phyloP scores from a whole-genome alignment of 2,329 filamentous ascomycete species.

The Claviceps sorghi region DNA sequence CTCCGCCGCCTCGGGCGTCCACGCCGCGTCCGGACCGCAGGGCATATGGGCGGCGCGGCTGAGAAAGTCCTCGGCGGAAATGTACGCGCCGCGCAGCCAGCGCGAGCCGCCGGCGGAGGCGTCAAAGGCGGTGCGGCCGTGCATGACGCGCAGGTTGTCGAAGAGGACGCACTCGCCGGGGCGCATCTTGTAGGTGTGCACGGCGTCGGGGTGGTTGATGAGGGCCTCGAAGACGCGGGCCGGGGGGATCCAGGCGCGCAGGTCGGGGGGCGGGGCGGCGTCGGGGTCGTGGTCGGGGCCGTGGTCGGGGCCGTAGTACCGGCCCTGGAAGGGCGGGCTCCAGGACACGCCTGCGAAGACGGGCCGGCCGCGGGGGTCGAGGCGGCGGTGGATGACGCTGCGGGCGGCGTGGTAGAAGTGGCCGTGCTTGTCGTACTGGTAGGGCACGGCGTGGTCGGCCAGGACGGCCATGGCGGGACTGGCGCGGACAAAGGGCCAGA shows the following conservation, averaged over 20 bases:
- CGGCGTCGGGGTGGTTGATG: constrained; percentile 40
- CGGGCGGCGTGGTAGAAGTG: constrained; percentile 46
- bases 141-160: constrained; percentile 72
- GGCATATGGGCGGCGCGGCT: constrained; percentile 22
- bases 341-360: constrained; percentile 32
- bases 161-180: constrained; percentile 89
- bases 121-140: constrained; percentile 69
- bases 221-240: constrained; percentile 40
- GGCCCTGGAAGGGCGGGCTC: constrained; percentile 67
- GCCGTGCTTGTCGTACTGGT: constrained; percentile 54
- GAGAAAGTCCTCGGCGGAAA: constrained; percentile 38
- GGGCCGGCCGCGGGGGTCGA: not conserved
- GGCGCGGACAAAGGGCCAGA: constrained; percentile 12
- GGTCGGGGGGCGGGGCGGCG: constrained; percentile 7
- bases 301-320: constrained; percentile 18
- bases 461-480: constrained; percentile 6
- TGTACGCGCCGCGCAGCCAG: constrained; percentile 77
- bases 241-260: constrained; percentile 30
- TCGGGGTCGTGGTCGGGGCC: not conserved
- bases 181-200: constrained; percentile 58
- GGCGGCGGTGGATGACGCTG: constrained; percentile 32
- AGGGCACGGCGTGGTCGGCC: constrained; percentile 30
- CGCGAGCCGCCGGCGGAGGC: constrained; percentile 44
- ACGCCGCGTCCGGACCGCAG: constrained; percentile 12
- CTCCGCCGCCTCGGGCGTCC: constrained; percentile 14